phyloP scores from a whole-genome alignment of 345 rosid genomes.

The Lumnitzera racemosa region DNA sequence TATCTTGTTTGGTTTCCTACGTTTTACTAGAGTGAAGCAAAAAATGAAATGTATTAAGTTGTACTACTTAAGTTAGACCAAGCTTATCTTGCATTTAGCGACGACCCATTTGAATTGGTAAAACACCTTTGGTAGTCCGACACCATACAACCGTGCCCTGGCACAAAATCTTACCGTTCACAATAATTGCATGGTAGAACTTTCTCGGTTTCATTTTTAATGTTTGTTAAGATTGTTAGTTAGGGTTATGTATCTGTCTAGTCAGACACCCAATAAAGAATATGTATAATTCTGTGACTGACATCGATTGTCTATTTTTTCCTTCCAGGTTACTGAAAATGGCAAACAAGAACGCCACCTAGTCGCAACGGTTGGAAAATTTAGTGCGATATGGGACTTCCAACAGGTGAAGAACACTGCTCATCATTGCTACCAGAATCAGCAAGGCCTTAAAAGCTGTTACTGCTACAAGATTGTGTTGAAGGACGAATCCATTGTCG shows the following conservation, averaged over 20 bases:
- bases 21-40: neutral
- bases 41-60: too few relatives aligned
- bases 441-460: slow-evolving; percentile 94
- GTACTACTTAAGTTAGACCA: too few relatives aligned
- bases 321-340: slow-evolving; percentile 70
- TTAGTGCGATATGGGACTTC: slow-evolving; percentile 96
- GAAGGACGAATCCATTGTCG: slow-evolving; percentile 91
- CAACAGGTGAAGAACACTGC: slow-evolving; percentile 89
- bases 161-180: too few relatives aligned
- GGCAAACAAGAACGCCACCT: slow-evolving; percentile 92
- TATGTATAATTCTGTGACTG: neutral
- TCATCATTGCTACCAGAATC: slow-evolving; percentile 76
- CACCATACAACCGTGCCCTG: too few relatives aligned
- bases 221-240: too few relatives aligned
- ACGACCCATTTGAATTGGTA: too few relatives aligned
- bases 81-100: too few relatives aligned
- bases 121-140: too few relatives aligned
- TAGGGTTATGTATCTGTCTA: too few relatives aligned
- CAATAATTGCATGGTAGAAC: too few relatives aligned
- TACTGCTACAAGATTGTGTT: slow-evolving; percentile 84
- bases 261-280: too few relatives aligned
- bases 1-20: neutral
- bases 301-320: neutral
- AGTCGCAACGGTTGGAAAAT: slow-evolving; percentile 88
- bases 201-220: too few relatives aligned